Base-by-base conservation (phyloP, 1,139 yeast genomes). In the Suhomyces bribrorum region DNA sequence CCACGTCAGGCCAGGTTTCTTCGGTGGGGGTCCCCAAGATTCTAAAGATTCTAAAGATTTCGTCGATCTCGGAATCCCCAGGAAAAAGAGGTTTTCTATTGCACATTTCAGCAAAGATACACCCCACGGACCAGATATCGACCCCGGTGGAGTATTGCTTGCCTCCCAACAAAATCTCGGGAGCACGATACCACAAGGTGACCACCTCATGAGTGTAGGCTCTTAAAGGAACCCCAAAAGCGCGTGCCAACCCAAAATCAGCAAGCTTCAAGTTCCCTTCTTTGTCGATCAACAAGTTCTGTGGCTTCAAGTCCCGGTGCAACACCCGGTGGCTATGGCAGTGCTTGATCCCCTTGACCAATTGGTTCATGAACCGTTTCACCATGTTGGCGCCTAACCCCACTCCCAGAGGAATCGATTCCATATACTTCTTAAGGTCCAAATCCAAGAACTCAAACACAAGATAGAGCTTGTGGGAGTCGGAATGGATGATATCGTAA, bases 111-210 rank as follows among this genome's bases (percentile, higher is more conserved):
- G 97, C 98, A 66, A 94, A 92, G 41, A 92, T 92, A 63, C 97
- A 90, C 15, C 99, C 99, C 43, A 89, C 87, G 13, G 96, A 87
- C 99, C 99, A 92, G 84, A 94, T 89, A 61, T 92, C 99, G 35
- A 92, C 97, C 18, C 97, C 97, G 0, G 97, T 92, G 36, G 96
- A 87, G 64, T 92, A 92, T 62, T 92, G 97, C 50, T 95, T 88
- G 16, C 97, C 97, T 23, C 99, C 99, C 28, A 92, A 73, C 48
- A 92, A 72, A 44, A 92, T 88, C 61, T 92, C 99, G 1, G 99
- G 99, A 1, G 97, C 90, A 50, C 99, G 76, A 64, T 92, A 92
- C 99, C 99, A 92, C 52, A 94, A 72, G 0, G 99, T 92, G 38
- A 94, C 98, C 44, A 92, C 97, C 61, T 92, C 97, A 66, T 90